Evolutionary conservation across 129 eudicot genomes (phyloP), one percentile per base, ranked within the genome.

Genomic region (Smallanthus sonchifolius): DNA sequence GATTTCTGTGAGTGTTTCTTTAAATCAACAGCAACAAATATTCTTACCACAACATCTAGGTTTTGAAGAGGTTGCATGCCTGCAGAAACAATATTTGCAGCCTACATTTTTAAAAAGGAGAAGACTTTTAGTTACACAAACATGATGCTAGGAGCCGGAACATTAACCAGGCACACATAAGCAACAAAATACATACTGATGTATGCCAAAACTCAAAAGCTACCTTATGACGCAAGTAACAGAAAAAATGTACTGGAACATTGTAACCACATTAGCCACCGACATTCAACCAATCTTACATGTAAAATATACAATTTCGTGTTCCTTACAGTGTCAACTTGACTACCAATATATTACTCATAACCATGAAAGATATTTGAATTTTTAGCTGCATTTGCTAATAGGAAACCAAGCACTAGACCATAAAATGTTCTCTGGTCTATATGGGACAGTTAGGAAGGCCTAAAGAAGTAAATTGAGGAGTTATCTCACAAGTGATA

Each of bases 11-110:
- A 62, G 15, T 1, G 2, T 7, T 42, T 67, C 0, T 65, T 43
- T n/a, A 36, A 54, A 63, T 48, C 19, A 61, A 43, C 62, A 54
- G 11, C 24, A 63, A 57, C 2, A 55, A 48, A 10, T 16, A 42
- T 17, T 17, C 39, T 28, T 34, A 49, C 96, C 92, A 85, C 71
- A 14, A 91, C 62, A 34, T 81, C 61, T 37, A 86, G 20, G 79
- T 86, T 91, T 81, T 79, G 92, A 73, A 91, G 89, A 86, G 97
- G 96, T 74, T 91, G 97, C 79, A 91, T 88, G 81, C 86, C 83
- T 59, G 97, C 87, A 11, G 88, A 76, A 65, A 91, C 96, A 49
- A 91, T 85, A 75, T 83, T 91, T 77, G 96, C 97, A 81, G 86
- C 97, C 97, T 91, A 71, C 36, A 63, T 24, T 5, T 78, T 48